Evolutionary conservation across 352 stramenopile genomes (phyloP).

Genomic region (Pythium phragmiticola): DNA sequence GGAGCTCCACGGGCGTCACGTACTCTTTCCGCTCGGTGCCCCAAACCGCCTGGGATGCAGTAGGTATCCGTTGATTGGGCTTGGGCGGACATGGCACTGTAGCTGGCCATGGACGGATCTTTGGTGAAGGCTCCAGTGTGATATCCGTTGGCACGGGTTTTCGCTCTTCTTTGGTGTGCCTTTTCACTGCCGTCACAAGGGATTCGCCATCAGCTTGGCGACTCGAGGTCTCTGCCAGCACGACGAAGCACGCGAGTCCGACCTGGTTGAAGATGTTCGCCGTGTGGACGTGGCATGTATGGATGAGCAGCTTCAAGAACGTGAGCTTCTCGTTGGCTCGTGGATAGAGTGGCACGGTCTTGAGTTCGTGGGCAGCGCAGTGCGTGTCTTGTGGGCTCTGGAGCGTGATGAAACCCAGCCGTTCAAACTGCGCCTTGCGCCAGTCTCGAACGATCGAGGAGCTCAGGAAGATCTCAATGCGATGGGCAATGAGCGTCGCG

Average conservation of each 20-base stretch:
- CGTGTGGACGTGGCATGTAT: conserved; percentile 40
- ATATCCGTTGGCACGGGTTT: neutral
- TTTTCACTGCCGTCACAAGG: neutral
- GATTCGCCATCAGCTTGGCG: neutral
- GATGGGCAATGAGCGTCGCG: conserved; percentile 32
- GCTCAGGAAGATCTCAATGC: conserved; percentile 47
- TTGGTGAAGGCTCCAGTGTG: neutral
- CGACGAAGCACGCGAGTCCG: conserved; percentile 33
- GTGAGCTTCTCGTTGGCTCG: conserved; percentile 18
- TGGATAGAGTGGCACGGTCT: conserved; percentile 36
- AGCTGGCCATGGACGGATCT: neutral
- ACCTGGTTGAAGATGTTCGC: conserved; percentile 61
- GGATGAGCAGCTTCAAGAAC: conserved; percentile 43
- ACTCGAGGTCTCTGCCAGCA: neutral
- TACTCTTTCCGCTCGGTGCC: conserved; percentile 27
- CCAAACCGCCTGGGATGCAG: conserved; percentile 26
- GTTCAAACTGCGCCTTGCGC: conserved; percentile 27
- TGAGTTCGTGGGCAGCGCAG: conserved; percentile 43
- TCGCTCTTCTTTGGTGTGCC: neutral
- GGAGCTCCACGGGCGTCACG: conserved; percentile 39
- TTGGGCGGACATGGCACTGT: neutral
- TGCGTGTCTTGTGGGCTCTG: conserved; percentile 27
- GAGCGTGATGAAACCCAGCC: conserved; percentile 47
- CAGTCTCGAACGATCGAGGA: neutral
- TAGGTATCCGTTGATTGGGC: neutral